Conservation (phyloP, 176 grass and related monocot genomes). For the Otatea glauca region DNA sequence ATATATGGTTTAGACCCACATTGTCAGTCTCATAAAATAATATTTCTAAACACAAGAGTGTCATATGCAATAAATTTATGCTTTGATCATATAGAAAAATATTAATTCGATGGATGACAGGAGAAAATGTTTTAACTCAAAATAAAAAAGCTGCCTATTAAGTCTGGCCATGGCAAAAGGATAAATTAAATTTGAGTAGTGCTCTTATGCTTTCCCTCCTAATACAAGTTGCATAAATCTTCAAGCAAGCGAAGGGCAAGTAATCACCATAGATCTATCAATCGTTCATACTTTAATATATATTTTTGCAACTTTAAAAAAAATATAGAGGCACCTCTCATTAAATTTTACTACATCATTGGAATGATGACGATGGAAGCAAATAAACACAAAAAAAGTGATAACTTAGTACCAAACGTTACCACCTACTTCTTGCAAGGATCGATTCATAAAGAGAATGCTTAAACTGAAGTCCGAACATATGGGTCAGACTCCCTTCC, state of each 20-base stretch:
- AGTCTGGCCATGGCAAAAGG: not conserved
- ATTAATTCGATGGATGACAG: not conserved
- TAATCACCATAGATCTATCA: too few relatives aligned
- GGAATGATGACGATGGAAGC: not conserved
- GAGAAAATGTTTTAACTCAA: not conserved
- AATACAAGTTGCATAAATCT: too few relatives aligned
- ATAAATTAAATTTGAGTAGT: not conserved
- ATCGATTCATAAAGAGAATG: not conserved
- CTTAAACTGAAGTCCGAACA: not conserved
- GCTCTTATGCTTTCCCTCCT: too few relatives aligned
- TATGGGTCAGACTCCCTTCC: not conserved
- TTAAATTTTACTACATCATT: not conserved
- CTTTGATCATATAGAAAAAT: not conserved
- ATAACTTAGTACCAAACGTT: not conserved
- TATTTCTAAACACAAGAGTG: not conserved
- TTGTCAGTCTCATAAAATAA: not conserved
- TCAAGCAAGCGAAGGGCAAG: too few relatives aligned
- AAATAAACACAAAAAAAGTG: not conserved
- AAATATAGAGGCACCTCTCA: too few relatives aligned
- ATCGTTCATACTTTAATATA: too few relatives aligned
- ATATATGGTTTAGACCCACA: not conserved
- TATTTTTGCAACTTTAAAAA: too few relatives aligned
- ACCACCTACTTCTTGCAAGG: not conserved
- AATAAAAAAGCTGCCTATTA: not conserved
- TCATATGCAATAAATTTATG: not conserved